Evolutionary conservation across 192 early-diverging fungal genomes (phyloP), one percentile per base, ranked within the genome.

Genomic region (Geranomyces variabilis): DNA sequence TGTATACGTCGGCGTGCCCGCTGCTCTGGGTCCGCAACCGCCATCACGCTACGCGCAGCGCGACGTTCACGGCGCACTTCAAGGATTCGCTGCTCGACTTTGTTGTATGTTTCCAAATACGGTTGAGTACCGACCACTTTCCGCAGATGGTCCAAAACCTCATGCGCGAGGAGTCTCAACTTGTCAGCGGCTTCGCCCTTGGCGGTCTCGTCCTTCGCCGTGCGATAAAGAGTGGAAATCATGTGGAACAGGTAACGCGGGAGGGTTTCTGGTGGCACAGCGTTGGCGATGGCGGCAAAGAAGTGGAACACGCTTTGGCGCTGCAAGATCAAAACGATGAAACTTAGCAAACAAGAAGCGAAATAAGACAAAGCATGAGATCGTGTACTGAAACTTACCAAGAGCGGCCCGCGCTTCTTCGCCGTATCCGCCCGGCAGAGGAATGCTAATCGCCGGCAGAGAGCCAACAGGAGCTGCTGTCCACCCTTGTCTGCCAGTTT

Each of bases 301-400:
- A 89, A 94, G 71, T 94, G 89, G 83, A 94, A 98, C n/a, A 93
- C 85, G 57, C 83, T 90, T 28, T 83, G 85, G 53, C 93, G 84
- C 88, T 95, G 77, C 21, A 71, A 63, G n/a, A 44, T 61, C 36
- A n/a, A 44, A 19, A 17, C 64, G n/a, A 49, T 10, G 45, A 13
- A 66, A 41, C 15, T n/a, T 9, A 33, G 15, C 58, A 60, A 26
- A 3, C 9, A 28, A 26, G 24, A 60, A 17, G 9, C 15, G 5
- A 7, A 26, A 33, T n/a, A n/a, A n/a, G n/a, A n/a, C n/a, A n/a
- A n/a, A n/a, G n/a, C n/a, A 30, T 19, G 0, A 45, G 28, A 24
- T 33, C 12, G 10, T 58, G 15, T 19, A 57, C n/a, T 34, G 33
- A 53, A 22, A 59, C 69, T 58, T 44, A 70, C 71, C 66, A 81